Evolutionary conservation across 306 rosid genomes (phyloP), one percentile per base, ranked within the genome.

Genomic region (Vigna trinervia): DNA sequence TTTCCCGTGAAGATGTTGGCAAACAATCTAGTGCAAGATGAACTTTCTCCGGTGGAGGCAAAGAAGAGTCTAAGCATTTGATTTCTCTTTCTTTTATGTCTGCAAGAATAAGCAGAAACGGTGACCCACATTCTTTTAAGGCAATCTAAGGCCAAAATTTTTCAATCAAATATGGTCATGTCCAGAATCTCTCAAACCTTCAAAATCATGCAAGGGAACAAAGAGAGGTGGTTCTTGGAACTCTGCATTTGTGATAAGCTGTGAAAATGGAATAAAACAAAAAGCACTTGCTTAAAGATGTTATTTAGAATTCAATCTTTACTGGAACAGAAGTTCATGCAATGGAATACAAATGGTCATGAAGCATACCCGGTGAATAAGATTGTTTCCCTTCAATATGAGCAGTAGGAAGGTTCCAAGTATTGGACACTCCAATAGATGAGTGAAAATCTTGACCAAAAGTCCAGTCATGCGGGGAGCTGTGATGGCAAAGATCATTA

Each of bases 391-490:
- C 66, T 92, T 92, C 86, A 94, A 60, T 51, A 90, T 77, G 88
- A 75, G 84, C 74, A 90, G 19, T 9, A 94, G 12, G 30, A 89
- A n/a, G 23, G 84, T 85, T 82, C 98, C 97, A 70, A 94, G 12
- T 71, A 94, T 74, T 60, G 88, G 85, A 57, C 73, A 85, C 83
- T 94, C 98, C 88, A 94, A 69, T 11, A 90, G 53, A 89, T 83
- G 78, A 47, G 83, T 87, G 68, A 92, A 90, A 68, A 92, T 74
- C 75, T 92, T 94, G 78, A 83, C 89, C 78, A 88, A 56, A 60
- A 88, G 17, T 58, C 97, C 98, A 78, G 97, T 75, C 98, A 92
- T 85, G 38, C 93, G 92, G 23, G 98, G 98, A 82, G 98, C 98
- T 94, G 84, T 23, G 28, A 46, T 19, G 38, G 48, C 47, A 74